Conservation (phyloP, 305 asterid genomes). For the Fraxinus platypoda region DNA sequence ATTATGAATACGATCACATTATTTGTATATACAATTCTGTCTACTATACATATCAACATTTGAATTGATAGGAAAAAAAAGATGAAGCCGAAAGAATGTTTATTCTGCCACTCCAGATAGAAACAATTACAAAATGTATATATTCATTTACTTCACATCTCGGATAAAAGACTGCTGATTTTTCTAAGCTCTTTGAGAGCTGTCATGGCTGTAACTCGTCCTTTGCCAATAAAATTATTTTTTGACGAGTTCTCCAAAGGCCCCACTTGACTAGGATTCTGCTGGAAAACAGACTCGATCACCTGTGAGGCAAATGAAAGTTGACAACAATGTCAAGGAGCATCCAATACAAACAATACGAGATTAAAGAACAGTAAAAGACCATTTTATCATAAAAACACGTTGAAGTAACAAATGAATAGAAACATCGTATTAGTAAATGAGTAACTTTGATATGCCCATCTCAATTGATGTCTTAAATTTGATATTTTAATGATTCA, state of each 20-base stretch:
- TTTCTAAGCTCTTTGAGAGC: conserved; percentile 87
- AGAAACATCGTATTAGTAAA: neutral
- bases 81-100: conserved; percentile 23
- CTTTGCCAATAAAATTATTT: conserved; percentile 60
- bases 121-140: conserved; percentile 27
- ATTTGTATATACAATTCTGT: conserved; percentile 32
- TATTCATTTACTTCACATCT: conserved; percentile 58
- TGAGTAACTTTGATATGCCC: neutral
- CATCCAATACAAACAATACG: conserved; percentile 3
- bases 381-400: neutral
- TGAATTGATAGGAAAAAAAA: conserved; percentile 21
- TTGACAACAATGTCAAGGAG: conserved; percentile 7
- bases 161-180: conserved; percentile 74
- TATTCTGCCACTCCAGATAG: conserved; percentile 27
- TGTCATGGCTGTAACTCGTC: conserved; percentile 68
- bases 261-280: conserved; percentile 47
- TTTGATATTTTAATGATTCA: neutral
- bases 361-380: neutral
- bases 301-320: conserved; percentile 44
- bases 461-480: neutral
- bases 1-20: neutral
- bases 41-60: conserved; percentile 32
- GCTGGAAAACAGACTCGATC: conserved; percentile 70
- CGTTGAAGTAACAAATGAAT: neutral
- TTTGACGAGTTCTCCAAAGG: conserved; percentile 38